phyloP scores from a whole-genome alignment of 805 yeast species.

The Barnettozyma vustinii region DNA sequence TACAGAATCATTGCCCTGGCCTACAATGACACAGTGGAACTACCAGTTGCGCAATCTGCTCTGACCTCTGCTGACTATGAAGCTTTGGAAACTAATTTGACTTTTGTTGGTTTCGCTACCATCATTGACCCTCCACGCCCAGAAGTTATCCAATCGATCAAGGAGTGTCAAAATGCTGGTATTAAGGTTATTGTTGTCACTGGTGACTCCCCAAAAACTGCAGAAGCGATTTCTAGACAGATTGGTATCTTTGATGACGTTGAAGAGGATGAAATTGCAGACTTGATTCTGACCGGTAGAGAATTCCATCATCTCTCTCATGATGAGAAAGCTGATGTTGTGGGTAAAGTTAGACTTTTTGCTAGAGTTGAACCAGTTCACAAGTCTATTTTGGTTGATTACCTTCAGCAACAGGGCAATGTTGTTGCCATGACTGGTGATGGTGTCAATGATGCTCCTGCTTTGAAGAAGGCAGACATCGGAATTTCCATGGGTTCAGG shows the following conservation, averaged over 20 bases:
- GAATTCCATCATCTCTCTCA: constrained; percentile 31
- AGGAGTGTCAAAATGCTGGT: constrained; percentile 35
- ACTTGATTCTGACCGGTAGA: constrained; percentile 34
- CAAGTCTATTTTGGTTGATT: constrained; percentile 47
- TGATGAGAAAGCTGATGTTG: constrained; percentile 37
- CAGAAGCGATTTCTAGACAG: constrained; percentile 43
- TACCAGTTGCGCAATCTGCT: constrained; percentile 25
- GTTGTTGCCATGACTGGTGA: constrained; percentile 63
- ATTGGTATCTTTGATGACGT: constrained; percentile 31
- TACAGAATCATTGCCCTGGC: constrained; percentile 29
- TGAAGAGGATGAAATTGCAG: constrained; percentile 19
- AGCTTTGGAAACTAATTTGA: constrained; percentile 24
- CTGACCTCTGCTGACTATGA: constrained; percentile 34
- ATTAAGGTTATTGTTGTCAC: constrained; percentile 41
- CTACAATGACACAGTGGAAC: constrained; percentile 31
- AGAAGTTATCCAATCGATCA: constrained; percentile 31
- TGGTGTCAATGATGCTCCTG: constrained; percentile 63
- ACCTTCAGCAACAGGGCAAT: constrained; percentile 38
- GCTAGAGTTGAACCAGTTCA: constrained; percentile 56
- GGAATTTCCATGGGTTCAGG: constrained; percentile 64
- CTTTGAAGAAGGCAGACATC: constrained; percentile 55
- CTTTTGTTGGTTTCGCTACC: constrained; percentile 37
- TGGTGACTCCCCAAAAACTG: constrained; percentile 54
- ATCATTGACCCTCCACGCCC: constrained; percentile 42
- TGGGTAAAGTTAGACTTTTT: constrained; percentile 39